Percentiles rank a stretch among this genome's conserved stretches.
These are phyloP conservation scores for Kwoniella bestiolae DNA, from an alignment of 768 basidiomycete genomes.

Conservation along the genomic window DNA sequence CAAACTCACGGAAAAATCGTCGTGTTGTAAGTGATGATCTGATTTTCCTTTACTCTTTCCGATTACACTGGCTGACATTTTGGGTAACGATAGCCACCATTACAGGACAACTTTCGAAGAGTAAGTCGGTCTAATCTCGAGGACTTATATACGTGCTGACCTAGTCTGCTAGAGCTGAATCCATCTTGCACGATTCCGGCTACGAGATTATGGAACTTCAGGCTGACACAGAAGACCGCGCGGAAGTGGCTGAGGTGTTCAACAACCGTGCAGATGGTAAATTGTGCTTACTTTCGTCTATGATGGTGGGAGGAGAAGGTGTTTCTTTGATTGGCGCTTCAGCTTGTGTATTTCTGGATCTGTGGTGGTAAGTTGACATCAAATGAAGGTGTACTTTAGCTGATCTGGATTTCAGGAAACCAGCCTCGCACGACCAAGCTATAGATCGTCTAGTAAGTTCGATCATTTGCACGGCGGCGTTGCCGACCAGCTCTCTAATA, in stretches of 20 bases:
- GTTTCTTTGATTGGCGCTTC: constrained; percentile 1
- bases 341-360: constrained; percentile 3
- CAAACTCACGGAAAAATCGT: not conserved
- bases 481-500: too few relatives aligned
- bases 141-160: not conserved
- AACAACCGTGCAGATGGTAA: not conserved
- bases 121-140: not conserved
- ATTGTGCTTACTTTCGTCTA: not conserved
- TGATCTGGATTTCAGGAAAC: not conserved
- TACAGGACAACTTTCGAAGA: not conserved
- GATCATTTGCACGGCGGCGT: not conserved
- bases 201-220: not conserved
- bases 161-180: too few relatives aligned
- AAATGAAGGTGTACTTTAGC: too few relatives aligned
- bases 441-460: constrained; percentile 5
- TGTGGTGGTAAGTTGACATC: constrained; percentile 1
- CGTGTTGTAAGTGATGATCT: constrained; percentile 1
- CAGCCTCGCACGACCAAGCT: not conserved
- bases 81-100: not conserved
- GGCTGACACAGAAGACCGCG: not conserved
- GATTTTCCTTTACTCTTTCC: not conserved
- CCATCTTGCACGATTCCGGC: too few relatives aligned
- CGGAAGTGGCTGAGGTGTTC: not conserved
- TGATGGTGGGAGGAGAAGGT: not conserved
- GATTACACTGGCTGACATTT: not conserved